Conservation (phyloP, 495 filamentous ascomycete species). For the Parathielavia hyrcaniae region DNA sequence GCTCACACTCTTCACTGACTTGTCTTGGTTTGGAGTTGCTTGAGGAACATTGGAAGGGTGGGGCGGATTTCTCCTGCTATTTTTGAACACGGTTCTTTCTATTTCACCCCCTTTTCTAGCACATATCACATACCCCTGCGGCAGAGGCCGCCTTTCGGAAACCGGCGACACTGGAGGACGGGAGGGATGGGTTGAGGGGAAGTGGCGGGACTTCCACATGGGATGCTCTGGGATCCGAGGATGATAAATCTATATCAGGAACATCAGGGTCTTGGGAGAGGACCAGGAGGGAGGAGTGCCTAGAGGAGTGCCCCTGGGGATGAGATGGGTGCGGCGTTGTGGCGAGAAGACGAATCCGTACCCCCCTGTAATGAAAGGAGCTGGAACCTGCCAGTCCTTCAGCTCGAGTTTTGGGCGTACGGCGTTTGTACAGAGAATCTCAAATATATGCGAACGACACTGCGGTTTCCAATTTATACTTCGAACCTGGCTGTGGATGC, state of each 20-base stretch:
- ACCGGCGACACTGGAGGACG: not conserved
- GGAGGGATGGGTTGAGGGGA: not conserved
- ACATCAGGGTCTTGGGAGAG: not conserved
- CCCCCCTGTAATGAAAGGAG: conserved; percentile 16
- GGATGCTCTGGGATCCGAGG: not conserved
- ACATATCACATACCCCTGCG: conserved; percentile 19
- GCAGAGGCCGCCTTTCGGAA: conserved; percentile 15
- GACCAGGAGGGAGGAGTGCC: not conserved
- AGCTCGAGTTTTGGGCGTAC: not conserved
- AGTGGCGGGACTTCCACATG: conserved; percentile 3
- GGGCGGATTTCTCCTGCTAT: conserved; percentile 5
- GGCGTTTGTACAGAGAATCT: conserved; percentile 11
- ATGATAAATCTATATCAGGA: not conserved
- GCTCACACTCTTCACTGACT: not conserved
- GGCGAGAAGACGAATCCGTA: conserved; percentile 1
- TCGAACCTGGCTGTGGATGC: not conserved
- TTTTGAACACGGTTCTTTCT: not conserved
- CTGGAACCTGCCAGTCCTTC: not conserved
- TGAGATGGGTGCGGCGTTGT: not conserved
- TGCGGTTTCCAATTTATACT: not conserved
- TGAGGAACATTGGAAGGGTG: conserved; percentile 3
- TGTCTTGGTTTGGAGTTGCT: conserved; percentile 12
- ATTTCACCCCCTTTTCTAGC: conserved; percentile 7
- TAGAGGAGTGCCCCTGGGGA: not conserved
- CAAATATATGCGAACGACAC: conserved; percentile 1